These are phyloP conservation scores for Myriosclerotinia curreyana DNA, from an alignment of 2,329 filamentous ascomycete species.

Conservation along the genomic window DNA sequence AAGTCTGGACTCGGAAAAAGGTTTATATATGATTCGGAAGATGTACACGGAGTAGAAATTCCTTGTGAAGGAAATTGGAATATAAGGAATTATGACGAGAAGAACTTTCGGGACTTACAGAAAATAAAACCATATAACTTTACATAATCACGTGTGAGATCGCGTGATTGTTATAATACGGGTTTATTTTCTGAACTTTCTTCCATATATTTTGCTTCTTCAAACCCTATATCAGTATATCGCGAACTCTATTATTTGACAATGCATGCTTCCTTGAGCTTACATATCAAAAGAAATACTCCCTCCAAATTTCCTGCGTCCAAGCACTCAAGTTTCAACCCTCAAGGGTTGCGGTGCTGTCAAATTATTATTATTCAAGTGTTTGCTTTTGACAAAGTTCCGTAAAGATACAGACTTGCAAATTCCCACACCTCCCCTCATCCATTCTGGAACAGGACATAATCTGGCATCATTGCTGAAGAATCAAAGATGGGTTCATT, in stretches of 20 bases:
- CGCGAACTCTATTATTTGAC: not conserved
- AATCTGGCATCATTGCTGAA: not conserved
- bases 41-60: too few relatives aligned
- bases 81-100: too few relatives aligned
- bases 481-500: not conserved
- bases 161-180: not conserved
- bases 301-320: not conserved
- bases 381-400: conserved; percentile 3
- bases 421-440: too few relatives aligned
- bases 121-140: too few relatives aligned
- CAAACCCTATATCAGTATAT: not conserved
- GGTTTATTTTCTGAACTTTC: too few relatives aligned
- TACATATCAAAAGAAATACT: not conserved
- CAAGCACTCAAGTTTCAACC: not conserved
- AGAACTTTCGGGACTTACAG: too few relatives aligned
- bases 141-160: too few relatives aligned
- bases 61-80: too few relatives aligned
- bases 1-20: too few relatives aligned
- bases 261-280: not conserved
- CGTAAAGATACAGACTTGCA: too few relatives aligned
- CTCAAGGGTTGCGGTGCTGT: not conserved
- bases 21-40: too few relatives aligned
- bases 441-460: not conserved
- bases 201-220: not conserved
- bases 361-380: conserved; percentile 1